Evolutionary conservation across 768 basidiomycete genomes (phyloP), one percentile per base, ranked within the genome.

Genomic region (Lentinula guzmanii): DNA sequence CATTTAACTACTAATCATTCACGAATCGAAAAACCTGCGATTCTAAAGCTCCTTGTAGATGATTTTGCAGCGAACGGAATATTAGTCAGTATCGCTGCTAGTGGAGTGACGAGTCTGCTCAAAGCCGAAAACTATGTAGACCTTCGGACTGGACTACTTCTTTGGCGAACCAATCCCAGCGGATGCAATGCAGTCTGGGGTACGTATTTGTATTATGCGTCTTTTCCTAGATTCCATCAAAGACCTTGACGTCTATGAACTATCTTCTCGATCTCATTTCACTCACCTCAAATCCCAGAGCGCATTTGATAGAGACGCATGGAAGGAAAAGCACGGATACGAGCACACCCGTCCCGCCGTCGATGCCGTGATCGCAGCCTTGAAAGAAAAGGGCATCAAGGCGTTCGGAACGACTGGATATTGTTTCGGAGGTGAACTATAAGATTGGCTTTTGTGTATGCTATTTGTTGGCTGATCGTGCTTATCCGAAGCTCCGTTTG

Each of bases 11-110:
- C 16, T n/a, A 33, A 28, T 16, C 9, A 18, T 53, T 37, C 31
- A 16, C 8, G 11, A 33, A 46, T 42, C 31, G 37, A 16, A 28
- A 28, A 28, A 28, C 28, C 28, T 4, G 28, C 28, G 28, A 16
- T 5, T 34, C 8, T 53, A 4, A 18, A 82, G 79, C 66, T 77
- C 15, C 73, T 81, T 13, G 74, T 73, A 4, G 81, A 82, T 61
- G 78, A 75, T 62, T 77, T 75, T 64, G 76, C 77, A 34, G 65
- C 61, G 21, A 77, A 77, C 54, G 77, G 77, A 8, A 77, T 74
- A 68, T 65, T 68, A 70, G 72, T 71, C 34, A 24, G 63, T 11
- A 33, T n/a, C 13, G 9, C 13, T 18, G 13, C 51, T 71, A 72
- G 6, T 42, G 70, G 24, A 60, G 53, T 4, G 59, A 71, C 6